These are phyloP conservation scores for Chlamydomonas incerta DNA, from an alignment of 139 green algal genomes.

Conservation along the genomic window DNA sequence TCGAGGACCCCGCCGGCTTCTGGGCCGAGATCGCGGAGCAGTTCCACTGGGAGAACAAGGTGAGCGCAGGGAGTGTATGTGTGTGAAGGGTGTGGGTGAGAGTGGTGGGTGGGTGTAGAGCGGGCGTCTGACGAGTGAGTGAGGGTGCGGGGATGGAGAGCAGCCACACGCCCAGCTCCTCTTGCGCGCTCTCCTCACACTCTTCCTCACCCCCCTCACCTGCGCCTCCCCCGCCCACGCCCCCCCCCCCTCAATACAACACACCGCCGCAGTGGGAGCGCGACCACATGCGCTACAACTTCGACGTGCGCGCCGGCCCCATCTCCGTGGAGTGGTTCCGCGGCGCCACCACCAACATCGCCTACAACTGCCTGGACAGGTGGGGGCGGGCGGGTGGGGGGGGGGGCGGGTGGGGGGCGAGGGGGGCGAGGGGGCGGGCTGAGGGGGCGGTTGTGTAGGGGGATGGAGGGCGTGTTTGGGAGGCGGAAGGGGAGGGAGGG, in stretches of 20 bases:
- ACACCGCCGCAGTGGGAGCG: slow-evolving; percentile 66
- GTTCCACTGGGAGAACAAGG: slow-evolving; percentile 93
- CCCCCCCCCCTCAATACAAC: background rate
- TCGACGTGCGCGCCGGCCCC: slow-evolving; percentile 82
- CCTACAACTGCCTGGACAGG: slow-evolving; percentile 90
- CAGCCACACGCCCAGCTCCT: background rate
- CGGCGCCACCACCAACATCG: slow-evolving; percentile 82
- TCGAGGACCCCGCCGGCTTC: slow-evolving; percentile 93
- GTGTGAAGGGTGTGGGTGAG: too few species aligned
- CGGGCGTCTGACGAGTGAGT: background rate
- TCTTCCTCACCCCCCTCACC: background rate
- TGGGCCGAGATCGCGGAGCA: slow-evolving; percentile 89
- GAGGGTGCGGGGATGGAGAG: background rate
- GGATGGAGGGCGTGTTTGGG: too few species aligned
- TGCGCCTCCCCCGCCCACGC: background rate
- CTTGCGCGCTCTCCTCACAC: background rate
- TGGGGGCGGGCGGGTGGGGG: too few species aligned
- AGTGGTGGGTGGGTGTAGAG: too few species aligned
- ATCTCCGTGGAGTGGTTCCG: slow-evolving; percentile 85
- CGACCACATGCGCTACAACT: slow-evolving; percentile 81
- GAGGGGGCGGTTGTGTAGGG: too few species aligned
- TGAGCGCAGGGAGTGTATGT: slow-evolving; percentile 9
- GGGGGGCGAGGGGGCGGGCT: too few species aligned
- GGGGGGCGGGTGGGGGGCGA: too few species aligned
- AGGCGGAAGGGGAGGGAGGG: too few species aligned